These are phyloP conservation scores for Lathyrus tuberosus DNA, from an alignment of 306 rosid species.

Conservation along the genomic window DNA sequence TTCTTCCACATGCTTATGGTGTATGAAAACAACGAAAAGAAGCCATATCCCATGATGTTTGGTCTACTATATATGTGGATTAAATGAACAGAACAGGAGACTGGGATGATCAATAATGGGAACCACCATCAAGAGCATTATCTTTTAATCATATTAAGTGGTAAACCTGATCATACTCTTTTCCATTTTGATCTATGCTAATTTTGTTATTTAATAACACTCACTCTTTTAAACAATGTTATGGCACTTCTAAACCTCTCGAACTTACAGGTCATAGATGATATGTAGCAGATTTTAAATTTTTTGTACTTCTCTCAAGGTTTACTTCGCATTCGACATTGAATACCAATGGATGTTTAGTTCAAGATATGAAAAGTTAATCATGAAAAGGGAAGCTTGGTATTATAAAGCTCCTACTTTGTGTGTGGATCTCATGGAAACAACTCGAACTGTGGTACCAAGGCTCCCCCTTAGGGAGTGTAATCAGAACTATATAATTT, in stretches of 20 bases:
- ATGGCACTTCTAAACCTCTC: neutral
- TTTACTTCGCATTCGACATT: neutral
- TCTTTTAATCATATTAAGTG: neutral
- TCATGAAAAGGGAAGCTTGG: neutral
- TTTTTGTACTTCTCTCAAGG: neutral
- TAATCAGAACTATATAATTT: neutral
- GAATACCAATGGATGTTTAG: neutral
- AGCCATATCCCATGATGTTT: neutral
- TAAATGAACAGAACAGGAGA: neutral
- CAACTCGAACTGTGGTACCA: no score
- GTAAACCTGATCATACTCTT: conserved; percentile 1
- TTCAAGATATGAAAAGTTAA: neutral
- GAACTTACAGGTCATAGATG: neutral
- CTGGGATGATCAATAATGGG: neutral
- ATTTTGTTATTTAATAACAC: no score
- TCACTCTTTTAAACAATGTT: neutral
- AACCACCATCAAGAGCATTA: neutral
- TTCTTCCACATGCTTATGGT: neutral
- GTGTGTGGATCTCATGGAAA: no score
- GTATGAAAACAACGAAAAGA: conserved; percentile 9
- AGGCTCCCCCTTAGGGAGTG: neutral
- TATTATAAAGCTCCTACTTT: neutral
- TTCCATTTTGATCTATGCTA: neutral
- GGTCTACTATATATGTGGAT: neutral
- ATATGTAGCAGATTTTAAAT: neutral